Percentiles rank a stretch among this genome's conserved stretches.
Evolutionary conservation across 2,329 filamentous ascomycete species (phyloP).

Genomic region (Xylaria sp.): DNA sequence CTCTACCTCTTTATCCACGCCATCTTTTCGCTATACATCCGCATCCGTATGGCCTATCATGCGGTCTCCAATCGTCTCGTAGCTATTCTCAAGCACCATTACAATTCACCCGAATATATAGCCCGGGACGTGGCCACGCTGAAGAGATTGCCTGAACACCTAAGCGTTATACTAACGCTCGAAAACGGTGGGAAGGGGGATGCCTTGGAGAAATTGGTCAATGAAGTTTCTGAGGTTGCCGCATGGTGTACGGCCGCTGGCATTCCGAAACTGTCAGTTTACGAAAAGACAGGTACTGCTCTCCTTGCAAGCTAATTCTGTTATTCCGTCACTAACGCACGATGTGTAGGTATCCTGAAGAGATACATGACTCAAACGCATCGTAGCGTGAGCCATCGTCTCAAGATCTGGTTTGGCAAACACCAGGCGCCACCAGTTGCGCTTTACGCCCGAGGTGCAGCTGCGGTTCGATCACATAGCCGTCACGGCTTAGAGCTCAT

Average conservation of each 20-base stretch:
- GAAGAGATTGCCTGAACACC: conserved; percentile 76
- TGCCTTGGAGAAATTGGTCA: conserved; percentile 81
- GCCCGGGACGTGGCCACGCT: conserved; percentile 81
- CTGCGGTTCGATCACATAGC: conserved; percentile 44
- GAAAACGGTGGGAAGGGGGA: conserved; percentile 73
- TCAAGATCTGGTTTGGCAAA: conserved; percentile 85
- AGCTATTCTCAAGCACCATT: conserved; percentile 90
- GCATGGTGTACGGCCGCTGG: conserved; percentile 93
- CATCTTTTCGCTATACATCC: conserved; percentile 87
- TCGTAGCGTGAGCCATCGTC: conserved; percentile 76
- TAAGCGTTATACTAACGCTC: conserved; percentile 83
- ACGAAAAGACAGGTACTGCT: conserved; percentile 82
- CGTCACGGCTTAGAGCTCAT: conserved; percentile 63
- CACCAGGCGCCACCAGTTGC: conserved; percentile 71
- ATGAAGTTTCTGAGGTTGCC: conserved; percentile 88
- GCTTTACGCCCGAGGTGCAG: conserved; percentile 51
- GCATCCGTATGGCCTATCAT: conserved; percentile 79
- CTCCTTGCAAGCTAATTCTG: not conserved
- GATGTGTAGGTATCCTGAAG: conserved; percentile 76
- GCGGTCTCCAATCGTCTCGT: conserved; percentile 77
- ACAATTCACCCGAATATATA: conserved; percentile 92
- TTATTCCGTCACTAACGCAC: conserved; percentile 23
- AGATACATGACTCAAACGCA: conserved; percentile 86
- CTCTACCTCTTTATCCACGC: conserved; percentile 75
- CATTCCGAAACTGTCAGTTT: conserved; percentile 86